Percentiles rank a stretch among this genome's conserved stretches.
Evolutionary conservation across 2,329 filamentous ascomycete genomes (phyloP).

Genomic region (Colletotrichum tofieldiae): DNA sequence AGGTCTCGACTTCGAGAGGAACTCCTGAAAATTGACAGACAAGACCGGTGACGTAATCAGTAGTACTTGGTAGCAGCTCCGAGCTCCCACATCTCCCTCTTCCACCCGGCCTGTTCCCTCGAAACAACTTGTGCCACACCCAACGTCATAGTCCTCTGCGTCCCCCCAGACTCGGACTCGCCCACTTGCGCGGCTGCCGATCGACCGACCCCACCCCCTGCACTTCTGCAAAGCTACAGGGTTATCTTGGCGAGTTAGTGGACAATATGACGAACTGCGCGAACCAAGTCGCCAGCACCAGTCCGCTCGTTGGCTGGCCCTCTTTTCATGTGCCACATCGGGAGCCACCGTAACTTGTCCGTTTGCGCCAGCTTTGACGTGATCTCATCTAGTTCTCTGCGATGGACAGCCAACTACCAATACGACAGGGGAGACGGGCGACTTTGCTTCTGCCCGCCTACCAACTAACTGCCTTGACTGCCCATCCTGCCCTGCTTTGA

Average conservation of each 20-base stretch:
- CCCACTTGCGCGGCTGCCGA: constrained; percentile 25
- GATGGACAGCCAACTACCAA: not conserved
- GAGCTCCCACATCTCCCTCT: not conserved
- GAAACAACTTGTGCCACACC: not conserved
- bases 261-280: constrained; percentile 31
- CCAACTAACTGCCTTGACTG: not conserved
- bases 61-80: not conserved
- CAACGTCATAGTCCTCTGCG: constrained; percentile 34
- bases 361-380: constrained; percentile 37
- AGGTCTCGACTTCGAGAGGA: not conserved
- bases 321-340: constrained; percentile 18
- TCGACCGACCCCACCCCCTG: constrained; percentile 25
- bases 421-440: constrained; percentile 2
- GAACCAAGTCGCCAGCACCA: constrained; percentile 16
- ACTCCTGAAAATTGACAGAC: not conserved
- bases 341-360: constrained; percentile 18
- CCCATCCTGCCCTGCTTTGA: constrained; percentile 25
- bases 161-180: constrained; percentile 12
- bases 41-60: constrained; percentile 28
- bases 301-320: constrained; percentile 20
- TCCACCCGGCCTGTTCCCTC: constrained; percentile 8
- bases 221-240: constrained; percentile 19
- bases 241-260: constrained; percentile 33
- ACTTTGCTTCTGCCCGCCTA: constrained; percentile 9
- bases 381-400: constrained; percentile 9